These are phyloP conservation scores for Dothideomycetes sp. DNA, from an alignment of 2,329 filamentous ascomycete genomes.

Conservation along the genomic window DNA sequence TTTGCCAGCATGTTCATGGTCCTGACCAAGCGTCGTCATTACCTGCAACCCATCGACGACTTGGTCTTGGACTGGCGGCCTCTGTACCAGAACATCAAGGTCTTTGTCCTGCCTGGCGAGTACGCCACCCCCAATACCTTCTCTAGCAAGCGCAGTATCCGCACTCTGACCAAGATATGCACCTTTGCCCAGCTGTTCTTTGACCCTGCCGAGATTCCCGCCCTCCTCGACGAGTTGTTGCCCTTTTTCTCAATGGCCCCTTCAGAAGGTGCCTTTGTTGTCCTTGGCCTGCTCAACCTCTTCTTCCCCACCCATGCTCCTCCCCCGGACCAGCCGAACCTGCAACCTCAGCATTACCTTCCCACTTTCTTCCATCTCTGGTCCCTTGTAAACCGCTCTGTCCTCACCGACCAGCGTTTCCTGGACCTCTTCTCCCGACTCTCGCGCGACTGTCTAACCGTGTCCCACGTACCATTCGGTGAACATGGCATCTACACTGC, in stretches of 20 bases:
- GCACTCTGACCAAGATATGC: slow-evolving; percentile 78
- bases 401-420: slow-evolving; percentile 74
- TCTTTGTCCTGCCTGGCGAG: slow-evolving; percentile 79
- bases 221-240: slow-evolving; percentile 49
- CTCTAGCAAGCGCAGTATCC: slow-evolving; percentile 52
- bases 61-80: slow-evolving; percentile 89
- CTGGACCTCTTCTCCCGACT: slow-evolving; percentile 84
- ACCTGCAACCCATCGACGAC: slow-evolving; percentile 82
- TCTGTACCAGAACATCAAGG: slow-evolving; percentile 85
- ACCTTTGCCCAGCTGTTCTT: slow-evolving; percentile 88
- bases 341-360: slow-evolving; percentile 81
- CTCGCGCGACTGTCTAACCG: slow-evolving; percentile 71
- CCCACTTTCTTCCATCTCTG: slow-evolving; percentile 95
- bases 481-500: slow-evolving; percentile 85
- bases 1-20: slow-evolving; percentile 96
- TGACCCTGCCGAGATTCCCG: slow-evolving; percentile 74
- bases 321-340: slow-evolving; percentile 58
- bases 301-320: slow-evolving; percentile 77
- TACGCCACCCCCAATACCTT: slow-evolving; percentile 53
- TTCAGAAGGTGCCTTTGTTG: slow-evolving; percentile 83
- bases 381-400: slow-evolving; percentile 86
- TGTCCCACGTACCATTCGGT: slow-evolving; percentile 66
- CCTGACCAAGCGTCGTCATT: slow-evolving; percentile 96
- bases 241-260: slow-evolving; percentile 83
- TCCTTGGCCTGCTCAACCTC: slow-evolving; percentile 77